Conservation (phyloP, 495 filamentous ascomycete genomes). For the Neurospora discreta region DNA sequence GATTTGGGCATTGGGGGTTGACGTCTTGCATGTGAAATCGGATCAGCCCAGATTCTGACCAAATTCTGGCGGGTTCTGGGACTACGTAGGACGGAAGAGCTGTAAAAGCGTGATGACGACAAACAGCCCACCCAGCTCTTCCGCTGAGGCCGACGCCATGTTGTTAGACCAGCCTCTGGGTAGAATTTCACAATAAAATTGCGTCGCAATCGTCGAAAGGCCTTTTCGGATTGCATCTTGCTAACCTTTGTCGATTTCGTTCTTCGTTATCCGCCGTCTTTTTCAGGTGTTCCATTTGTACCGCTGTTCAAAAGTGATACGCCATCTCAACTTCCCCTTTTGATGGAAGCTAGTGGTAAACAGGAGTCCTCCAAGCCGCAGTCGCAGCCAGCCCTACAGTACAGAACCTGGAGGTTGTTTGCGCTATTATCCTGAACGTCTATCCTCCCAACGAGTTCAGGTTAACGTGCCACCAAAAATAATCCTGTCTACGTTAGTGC, state of each 20-base stretch:
- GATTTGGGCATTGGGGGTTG: not conserved
- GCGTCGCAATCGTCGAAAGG: not conserved
- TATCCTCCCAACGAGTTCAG: not conserved
- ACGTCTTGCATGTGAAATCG: not conserved
- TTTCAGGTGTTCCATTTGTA: not conserved
- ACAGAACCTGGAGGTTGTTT: not conserved
- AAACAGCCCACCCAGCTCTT: not conserved
- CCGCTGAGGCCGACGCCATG: not conserved
- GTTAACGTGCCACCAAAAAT: not conserved
- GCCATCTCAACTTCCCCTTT: not conserved
- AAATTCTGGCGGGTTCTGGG: not conserved
- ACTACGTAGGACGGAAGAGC: not conserved
- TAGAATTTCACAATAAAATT: not conserved
- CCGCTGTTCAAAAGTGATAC: not conserved
- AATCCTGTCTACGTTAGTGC: not conserved
- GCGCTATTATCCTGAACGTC: not conserved
- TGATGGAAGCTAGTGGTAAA: not conserved
- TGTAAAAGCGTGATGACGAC: not conserved
- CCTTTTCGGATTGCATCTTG: not conserved
- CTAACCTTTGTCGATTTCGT: not conserved
- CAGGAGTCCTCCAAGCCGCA: not conserved
- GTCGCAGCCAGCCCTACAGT: not conserved
- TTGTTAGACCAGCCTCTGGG: not conserved
- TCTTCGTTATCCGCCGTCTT: not conserved
- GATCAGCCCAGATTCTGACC: not conserved